A percentile compares a stretch with the other conserved stretches of the same genome.
phyloP scores from a whole-genome alignment of 257 asterid genomes.

The Gentiana dahurica region DNA sequence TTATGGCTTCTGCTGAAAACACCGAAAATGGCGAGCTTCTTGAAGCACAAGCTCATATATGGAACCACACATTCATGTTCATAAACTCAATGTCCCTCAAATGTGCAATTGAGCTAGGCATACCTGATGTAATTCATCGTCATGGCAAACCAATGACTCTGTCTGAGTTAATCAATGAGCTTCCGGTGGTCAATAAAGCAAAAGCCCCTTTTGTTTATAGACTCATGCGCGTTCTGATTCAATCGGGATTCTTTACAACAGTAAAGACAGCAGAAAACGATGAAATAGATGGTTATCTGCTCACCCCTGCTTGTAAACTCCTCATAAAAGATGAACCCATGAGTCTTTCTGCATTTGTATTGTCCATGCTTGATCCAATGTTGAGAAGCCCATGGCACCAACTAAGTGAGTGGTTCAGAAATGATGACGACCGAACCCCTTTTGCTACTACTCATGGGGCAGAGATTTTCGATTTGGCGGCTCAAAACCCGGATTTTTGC shows the following conservation, averaged over 20 bases:
- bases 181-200: slow-evolving; percentile 3
- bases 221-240: slow-evolving; percentile 15
- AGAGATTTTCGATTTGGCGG: neutral
- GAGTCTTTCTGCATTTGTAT: neutral
- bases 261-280: neutral
- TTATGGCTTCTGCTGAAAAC: too few species aligned
- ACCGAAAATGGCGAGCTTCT: too few species aligned
- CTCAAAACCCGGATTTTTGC: neutral
- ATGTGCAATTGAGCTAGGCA: too few species aligned
- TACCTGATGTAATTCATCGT: too few species aligned
- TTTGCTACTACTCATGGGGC: neutral
- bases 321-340: slow-evolving; percentile 10
- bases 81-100: too few species aligned
- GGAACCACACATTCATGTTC: too few species aligned
- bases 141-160: too few species aligned
- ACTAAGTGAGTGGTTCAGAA: neutral
- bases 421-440: neutral
- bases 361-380: neutral
- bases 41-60: too few species aligned
- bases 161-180: neutral
- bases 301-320: slow-evolving; percentile 8
- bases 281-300: neutral
- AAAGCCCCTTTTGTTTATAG: slow-evolving; percentile 6
- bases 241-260: slow-evolving; percentile 7
- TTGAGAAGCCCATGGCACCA: neutral